Evolutionary conservation across 75 land plant species (phyloP), one percentile per base, ranked within the genome.

Genomic region (Pinus tabuliformis): DNA sequence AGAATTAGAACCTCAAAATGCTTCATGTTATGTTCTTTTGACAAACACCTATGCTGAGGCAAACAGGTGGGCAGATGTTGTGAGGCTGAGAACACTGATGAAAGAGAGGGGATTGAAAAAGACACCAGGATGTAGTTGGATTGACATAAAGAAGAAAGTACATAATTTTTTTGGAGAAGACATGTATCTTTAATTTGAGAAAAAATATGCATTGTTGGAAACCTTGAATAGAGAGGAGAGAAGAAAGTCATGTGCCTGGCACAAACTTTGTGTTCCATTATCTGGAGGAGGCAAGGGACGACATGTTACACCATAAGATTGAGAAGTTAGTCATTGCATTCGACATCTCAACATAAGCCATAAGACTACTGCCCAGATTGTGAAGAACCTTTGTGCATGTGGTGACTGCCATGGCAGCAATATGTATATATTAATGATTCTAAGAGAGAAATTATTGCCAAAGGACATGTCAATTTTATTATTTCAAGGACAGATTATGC

Each of bases 11-110:
- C 79, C 79, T 17, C 24, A 56, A 18, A 36, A 71, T 36, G 59
- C 78, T 28, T 56, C 58, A 12, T 52, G 52, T 18, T 75, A 75
- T 75, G 78, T 79, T 17, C 16, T 79, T 6, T 30, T 80, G 20
- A 76, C 82, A 13, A 80, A 76, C 24, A 54, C 65, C 39, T 80
- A 77, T 77, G 82, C 79, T 6, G 62, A 36, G 36, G 70, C 72
- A 24, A 71, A 72, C 28, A 54, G 33, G 26, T 73, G 74, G 74
- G 56, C 30, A 3, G 58, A 28, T 26, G 74, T 54, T 17, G 56
- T 58, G 37, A 73, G 52, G 58, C 20, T 73, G 56, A 73, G 74
- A 54, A 8, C 74, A 73, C 15, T 21, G 13, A 52, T 73, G 60
- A 73, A 73, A 28, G 11, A 73, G 8, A 73, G n/a, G 36, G 70